Evolutionary conservation across 2,329 filamentous ascomycete genomes (phyloP).

Genomic region (Neofusicoccum sp.): DNA sequence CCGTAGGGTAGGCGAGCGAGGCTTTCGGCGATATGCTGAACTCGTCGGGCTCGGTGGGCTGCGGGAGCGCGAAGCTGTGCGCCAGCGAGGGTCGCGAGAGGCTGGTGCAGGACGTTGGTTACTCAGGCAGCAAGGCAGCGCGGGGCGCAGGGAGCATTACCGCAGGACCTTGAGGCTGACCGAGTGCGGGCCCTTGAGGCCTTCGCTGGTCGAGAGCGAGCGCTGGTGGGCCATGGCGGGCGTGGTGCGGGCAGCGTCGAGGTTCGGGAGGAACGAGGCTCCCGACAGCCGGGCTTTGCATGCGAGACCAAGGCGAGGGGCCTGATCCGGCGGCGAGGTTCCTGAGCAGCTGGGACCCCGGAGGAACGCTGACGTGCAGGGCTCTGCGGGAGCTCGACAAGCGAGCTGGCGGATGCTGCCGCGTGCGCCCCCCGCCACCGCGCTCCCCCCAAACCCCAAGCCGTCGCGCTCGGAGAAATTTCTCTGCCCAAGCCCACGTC

Average conservation of each 20-base stretch:
- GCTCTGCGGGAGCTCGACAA: conserved; percentile 5
- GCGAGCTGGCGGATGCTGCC: conserved; percentile 8
- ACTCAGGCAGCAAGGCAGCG: neutral
- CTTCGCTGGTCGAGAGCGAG: conserved; percentile 37
- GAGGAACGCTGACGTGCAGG: conserved; percentile 6
- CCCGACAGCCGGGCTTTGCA: neutral
- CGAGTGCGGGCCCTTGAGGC: conserved; percentile 63
- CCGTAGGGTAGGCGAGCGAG: conserved; percentile 69
- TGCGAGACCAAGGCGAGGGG: neutral
- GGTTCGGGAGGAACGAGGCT: neutral
- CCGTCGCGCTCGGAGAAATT: conserved; percentile 8
- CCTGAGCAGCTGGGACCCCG: no score
- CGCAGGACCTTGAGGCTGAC: conserved; percentile 81
- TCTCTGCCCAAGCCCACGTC: neutral
- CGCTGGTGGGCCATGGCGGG: conserved; percentile 39
- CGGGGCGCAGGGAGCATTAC: conserved; percentile 56
- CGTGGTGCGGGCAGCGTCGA: neutral
- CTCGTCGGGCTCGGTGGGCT: conserved; percentile 46
- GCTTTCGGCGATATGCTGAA: conserved; percentile 59
- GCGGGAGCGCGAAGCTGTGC: conserved; percentile 63
- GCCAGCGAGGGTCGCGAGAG: conserved; percentile 80
- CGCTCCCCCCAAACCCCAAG: neutral
- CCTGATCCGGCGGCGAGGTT: neutral
- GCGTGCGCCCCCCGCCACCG: neutral
- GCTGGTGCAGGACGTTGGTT: conserved; percentile 45